Base-by-base conservation (phyloP, 2,329 filamentous ascomycete genomes). In the Talaromyces sp. region DNA sequence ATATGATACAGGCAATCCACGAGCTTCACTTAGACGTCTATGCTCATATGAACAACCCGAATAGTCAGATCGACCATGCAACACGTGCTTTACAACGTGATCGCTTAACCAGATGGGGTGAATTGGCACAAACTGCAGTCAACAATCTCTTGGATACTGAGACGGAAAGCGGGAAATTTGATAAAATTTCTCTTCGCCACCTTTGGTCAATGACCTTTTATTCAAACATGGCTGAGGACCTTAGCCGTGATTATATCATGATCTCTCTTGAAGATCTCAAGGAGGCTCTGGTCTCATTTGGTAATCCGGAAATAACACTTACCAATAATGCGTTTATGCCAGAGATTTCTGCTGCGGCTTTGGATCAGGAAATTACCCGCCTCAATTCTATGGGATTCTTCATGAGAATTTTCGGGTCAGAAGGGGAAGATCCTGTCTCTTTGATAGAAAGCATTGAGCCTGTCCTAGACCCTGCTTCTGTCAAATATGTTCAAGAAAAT, bases 341-440 rank as follows among this genome's bases (percentile, higher is more conserved):
- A 0, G 91, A 95, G 68, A 86, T 99, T 59, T 97, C 94, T 0
- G 80, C 88, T 1, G 84, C 86, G n/a, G 91, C 92, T 0, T 89
- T 95, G 7, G 93, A 98, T 68, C 89, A 92, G 63, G 94, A 99
- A 74, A 90, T 97, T 29, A 94, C 92, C 13, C 93, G 93, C 72
- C 84, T 98, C 38, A 97, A 92, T 15, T 98, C 94, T 0, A 95
- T 96, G 86, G 94, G 97, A 73, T 98, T 98, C 76, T 98, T 99
- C 77, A 84, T 93, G 60, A 91, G 89, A 43, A 86, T 99, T 0
- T 98, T 98, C 74, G 90, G 91, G 67, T 89, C 93, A 43, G 90
- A 95, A 65, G 86, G 89, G 66, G 88, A 89, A 56, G 89, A 97
- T 70, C 91, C 94, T 0, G 86, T 94, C 13, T 85, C 89, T 5